Base-by-base conservation (phyloP, 2,329 filamentous ascomycete species). In the Ophiostoma montium region DNA sequence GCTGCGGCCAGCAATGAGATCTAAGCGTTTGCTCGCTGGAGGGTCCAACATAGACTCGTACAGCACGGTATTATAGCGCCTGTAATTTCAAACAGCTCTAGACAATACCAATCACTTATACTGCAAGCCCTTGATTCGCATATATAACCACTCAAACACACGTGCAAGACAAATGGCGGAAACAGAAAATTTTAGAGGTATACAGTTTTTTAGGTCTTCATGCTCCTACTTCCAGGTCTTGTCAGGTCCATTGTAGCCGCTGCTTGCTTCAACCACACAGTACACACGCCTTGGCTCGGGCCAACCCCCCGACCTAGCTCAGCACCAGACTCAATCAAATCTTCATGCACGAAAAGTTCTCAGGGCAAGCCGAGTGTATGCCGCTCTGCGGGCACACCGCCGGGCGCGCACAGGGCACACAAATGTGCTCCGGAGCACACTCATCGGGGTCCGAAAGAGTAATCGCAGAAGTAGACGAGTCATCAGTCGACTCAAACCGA, bases 381-480 rank as follows among this genome's bases (percentile, higher is more conserved):
- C 53, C 51, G 30, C 52, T 30, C 9, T n/a, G 32, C 3, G 51
- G 35, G 41, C 53, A 54, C 15, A 46, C 33, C 8, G 39, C 49
- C 5, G 49, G 49, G 11, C 30, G 33, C 3, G 45, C 46, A 23
- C 53, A 53, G 15, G 43, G 32, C 9, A 51, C 47, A 21, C 51
- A 61, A 8, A 60, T 57, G 12, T 61, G 59, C 3, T 61, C 58
- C 5, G 62, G 60, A 38, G 60, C 61, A 9, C 62, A 61, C 3
- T 57, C 56, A 31, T 59, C 54, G 5, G 58, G 54, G 13, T 45
- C 21, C 3, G 13, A n/a, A 16, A 27, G 3, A n/a, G 8, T 16
- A 11, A 27, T 27, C 4, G 23, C 4, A 27, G 23, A 27, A 27
- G 23, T 5, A 4, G 23, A 27, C 4, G 23, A 27, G n/a, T 9